Base-by-base conservation (phyloP, 2,329 filamentous ascomycete genomes). In the Colletotrichum sansevieriae region DNA sequence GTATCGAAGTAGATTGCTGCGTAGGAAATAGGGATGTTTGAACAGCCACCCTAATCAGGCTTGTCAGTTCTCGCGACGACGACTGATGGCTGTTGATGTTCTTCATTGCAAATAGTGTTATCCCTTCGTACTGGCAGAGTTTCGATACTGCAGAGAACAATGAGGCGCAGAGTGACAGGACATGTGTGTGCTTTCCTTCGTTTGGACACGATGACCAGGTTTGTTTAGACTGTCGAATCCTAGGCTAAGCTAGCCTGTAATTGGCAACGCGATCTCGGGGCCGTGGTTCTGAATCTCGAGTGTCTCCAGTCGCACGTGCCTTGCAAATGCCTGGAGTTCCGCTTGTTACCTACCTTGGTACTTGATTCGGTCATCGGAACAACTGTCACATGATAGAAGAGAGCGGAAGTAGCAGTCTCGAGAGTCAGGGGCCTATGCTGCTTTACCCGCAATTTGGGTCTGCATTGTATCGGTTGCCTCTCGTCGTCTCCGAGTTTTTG, bases 21-120 rank as follows among this genome's bases (percentile, higher is more conserved):
- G 25, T 33, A 43, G 22, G 39, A 33, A 51, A 12, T 44, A 51
- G 35, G 22, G 35, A 41, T 22, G 47, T 33, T 54, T 52, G 12
- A 11, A 20, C 20, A 39, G 11, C 29, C 49, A 29, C n/a, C 47
- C 41, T 51, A 44, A 43, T 51, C 44, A 49, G 51, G 43, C 35
- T 49, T 46, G 59, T 67, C 59, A 33, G 49, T 25, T 58, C 57
- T 63, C 22, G 65, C 44, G 51, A 37, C 47, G 51, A 41, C 59
- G 61, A 33, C 20, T 29, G 39, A 44, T 46, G 37, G 52, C 60
- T 37, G 51, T n/a, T n/a, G 59, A 43, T 56, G 59, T 37, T 37
- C 41, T 37, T 37, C 41, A 57, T 33, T 55, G 41, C 58, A 66
- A 41, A n/a, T 37, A 49, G 25, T 49, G 10, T 22, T 9, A 8